These are phyloP conservation scores for Isatis lusitanica DNA, from an alignment of 441 rosid species.

Conservation along the genomic window DNA sequence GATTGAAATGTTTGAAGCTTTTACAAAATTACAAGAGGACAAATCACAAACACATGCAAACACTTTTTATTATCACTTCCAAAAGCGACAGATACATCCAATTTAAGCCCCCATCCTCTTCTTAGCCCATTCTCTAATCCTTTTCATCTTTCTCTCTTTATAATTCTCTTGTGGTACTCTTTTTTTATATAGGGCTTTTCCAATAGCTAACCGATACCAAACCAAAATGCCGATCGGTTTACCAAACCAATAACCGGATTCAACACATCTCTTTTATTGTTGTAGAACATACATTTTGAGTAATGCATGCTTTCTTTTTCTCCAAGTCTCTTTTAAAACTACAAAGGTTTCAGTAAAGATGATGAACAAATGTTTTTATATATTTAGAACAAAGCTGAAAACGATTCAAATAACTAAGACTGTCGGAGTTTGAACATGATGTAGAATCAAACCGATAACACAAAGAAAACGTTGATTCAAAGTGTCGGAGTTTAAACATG, in stretches of 20 bases:
- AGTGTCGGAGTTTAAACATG: too few relatives aligned
- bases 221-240: not conserved
- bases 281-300: not conserved
- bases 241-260: constrained; percentile 4
- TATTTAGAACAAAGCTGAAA: not conserved
- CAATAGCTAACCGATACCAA: not conserved
- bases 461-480: too few relatives aligned
- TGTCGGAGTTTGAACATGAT: not conserved
- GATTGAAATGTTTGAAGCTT: constrained; percentile 1
- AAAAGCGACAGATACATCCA: constrained; percentile 27
- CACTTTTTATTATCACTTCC: constrained; percentile 8
- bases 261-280: not conserved
- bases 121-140: constrained; percentile 16
- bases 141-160: not conserved
- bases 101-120: constrained; percentile 2
- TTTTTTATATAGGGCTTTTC: not conserved
- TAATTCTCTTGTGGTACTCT: not conserved
- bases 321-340: not conserved
- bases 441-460: too few relatives aligned
- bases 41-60: constrained; percentile 30
- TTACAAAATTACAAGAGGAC: constrained; percentile 6
- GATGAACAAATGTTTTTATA: not conserved
- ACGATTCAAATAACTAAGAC: not conserved
- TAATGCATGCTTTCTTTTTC: not conserved
- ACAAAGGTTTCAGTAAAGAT: not conserved